Conservation (phyloP, 495 filamentous ascomycete genomes). For the Daldinia loculata region DNA sequence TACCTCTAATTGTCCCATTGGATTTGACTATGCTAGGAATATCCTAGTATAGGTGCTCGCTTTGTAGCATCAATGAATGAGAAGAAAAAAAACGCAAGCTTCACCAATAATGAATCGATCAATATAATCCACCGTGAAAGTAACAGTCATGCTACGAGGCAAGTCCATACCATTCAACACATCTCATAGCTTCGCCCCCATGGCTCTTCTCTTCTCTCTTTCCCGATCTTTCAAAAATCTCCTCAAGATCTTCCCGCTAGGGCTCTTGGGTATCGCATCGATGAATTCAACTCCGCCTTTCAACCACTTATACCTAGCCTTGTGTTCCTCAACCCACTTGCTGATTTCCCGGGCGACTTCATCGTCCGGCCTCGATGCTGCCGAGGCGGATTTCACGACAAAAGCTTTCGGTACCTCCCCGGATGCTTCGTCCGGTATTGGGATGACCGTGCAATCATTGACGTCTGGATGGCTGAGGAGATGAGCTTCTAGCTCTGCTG, state of each 20-base stretch:
- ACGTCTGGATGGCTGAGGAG: conserved; percentile 83
- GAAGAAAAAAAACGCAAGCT: neutral
- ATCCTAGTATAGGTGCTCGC: neutral
- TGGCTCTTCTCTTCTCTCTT: conserved; percentile 69
- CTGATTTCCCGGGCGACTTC: conserved; percentile 68
- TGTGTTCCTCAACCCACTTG: conserved; percentile 82
- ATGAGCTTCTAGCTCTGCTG: conserved; percentile 90
- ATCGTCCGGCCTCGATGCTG: conserved; percentile 60
- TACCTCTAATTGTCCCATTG: neutral
- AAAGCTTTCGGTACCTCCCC: conserved; percentile 91
- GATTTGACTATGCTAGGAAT: neutral
- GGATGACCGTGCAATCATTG: conserved; percentile 85
- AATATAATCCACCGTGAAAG: neutral
- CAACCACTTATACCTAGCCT: conserved; percentile 89
- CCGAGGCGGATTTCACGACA: conserved; percentile 75
- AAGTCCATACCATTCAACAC: neutral
- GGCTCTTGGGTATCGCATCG: conserved; percentile 83
- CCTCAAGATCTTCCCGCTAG: conserved; percentile 91
- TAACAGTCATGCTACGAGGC: neutral
- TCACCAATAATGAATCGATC: neutral
- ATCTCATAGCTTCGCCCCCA: conserved; percentile 61
- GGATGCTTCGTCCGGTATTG: conserved; percentile 74
- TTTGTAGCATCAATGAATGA: conserved; percentile 4
- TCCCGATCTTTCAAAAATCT: conserved; percentile 82
- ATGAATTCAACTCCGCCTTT: conserved; percentile 84